phyloP scores from a whole-genome alignment of 2,329 filamentous ascomycete species.

The Neoscytalidium dimidiatum region DNA sequence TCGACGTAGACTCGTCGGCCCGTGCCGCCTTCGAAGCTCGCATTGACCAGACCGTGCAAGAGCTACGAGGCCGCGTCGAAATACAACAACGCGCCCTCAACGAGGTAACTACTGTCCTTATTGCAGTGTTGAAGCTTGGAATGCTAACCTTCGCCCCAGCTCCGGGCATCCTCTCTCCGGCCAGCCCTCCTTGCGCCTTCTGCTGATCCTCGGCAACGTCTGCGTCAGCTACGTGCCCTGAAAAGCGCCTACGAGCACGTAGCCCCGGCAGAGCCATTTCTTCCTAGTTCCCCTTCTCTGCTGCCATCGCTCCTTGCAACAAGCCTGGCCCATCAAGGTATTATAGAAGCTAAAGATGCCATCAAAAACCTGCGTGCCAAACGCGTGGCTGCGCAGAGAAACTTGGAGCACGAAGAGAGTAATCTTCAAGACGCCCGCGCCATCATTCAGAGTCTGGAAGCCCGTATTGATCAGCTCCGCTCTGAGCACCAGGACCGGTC shows the following conservation, averaged over 20 bases:
- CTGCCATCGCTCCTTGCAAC: conserved; percentile 72
- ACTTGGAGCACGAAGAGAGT: conserved; percentile 47
- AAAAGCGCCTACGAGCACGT: conserved; percentile 67
- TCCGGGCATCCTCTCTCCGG: conserved; percentile 37
- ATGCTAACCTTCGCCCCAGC: conserved; percentile 40
- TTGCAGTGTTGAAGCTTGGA: neutral
- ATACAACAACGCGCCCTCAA: conserved; percentile 51
- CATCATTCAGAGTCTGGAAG: conserved; percentile 51
- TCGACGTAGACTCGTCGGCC: conserved; percentile 40
- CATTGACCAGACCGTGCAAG: conserved; percentile 67
- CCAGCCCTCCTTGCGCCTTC: conserved; percentile 33
- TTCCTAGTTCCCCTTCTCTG: conserved; percentile 66
- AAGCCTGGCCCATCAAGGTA: conserved; percentile 65
- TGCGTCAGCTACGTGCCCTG: conserved; percentile 54
- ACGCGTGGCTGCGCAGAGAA: conserved; percentile 40
- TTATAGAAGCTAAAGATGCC: conserved; percentile 64
- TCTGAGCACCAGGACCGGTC: conserved; percentile 59
- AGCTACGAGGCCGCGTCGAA: conserved; percentile 60
- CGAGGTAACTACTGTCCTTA: conserved; percentile 36
- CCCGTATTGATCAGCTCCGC: conserved; percentile 62
- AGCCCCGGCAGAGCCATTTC: conserved; percentile 61
- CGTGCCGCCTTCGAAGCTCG: conserved; percentile 48
- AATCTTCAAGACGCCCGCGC: conserved; percentile 50
- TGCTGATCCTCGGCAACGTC: conserved; percentile 34
- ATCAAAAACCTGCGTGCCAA: conserved; percentile 49